phyloP scores from a whole-genome alignment of 2,329 filamentous ascomycete species.

The Aspergillus candidus region DNA sequence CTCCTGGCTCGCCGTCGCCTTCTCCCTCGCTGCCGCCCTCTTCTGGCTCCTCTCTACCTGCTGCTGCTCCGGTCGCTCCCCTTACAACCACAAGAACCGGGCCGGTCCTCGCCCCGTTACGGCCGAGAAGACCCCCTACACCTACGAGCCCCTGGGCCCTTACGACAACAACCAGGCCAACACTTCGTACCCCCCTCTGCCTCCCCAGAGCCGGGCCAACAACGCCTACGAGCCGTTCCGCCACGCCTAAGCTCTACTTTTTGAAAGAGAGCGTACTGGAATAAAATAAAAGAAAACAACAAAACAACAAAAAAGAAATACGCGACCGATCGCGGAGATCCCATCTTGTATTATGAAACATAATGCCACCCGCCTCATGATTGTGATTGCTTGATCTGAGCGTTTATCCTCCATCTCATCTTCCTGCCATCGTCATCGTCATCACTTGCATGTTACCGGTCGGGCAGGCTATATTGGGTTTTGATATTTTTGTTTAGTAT shows the following conservation, averaged over 20 bases:
- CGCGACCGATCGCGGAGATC: not conserved
- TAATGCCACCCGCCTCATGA: too few relatives aligned
- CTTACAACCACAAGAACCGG: slow-evolving; percentile 40
- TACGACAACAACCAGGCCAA: slow-evolving; percentile 17
- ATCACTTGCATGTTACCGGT: slow-evolving; percentile 5
- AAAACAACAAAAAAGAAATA: slow-evolving; percentile 2
- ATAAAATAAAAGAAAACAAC: not conserved
- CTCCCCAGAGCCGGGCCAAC: slow-evolving; percentile 13
- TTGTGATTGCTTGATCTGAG: too few relatives aligned
- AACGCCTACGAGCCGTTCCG: slow-evolving; percentile 36
- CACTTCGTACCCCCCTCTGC: slow-evolving; percentile 27
- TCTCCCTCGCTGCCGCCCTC: slow-evolving; percentile 66
- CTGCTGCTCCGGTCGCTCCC: slow-evolving; percentile 71
- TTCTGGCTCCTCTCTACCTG: slow-evolving; percentile 92
- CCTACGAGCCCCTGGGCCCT: slow-evolving; percentile 50
- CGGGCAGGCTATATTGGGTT: not conserved
- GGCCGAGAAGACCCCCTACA: slow-evolving; percentile 57
- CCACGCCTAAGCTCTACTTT: slow-evolving; percentile 23
- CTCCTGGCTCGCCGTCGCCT: slow-evolving; percentile 74
- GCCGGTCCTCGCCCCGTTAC: slow-evolving; percentile 36
- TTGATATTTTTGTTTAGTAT: not conserved
- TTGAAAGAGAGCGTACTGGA: not conserved
- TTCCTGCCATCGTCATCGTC: not conserved
- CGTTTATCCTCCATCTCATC: too few relatives aligned
- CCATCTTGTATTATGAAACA: too few relatives aligned